Conservation (phyloP, 768 basidiomycete genomes). For the Trametes gibbosa region DNA sequence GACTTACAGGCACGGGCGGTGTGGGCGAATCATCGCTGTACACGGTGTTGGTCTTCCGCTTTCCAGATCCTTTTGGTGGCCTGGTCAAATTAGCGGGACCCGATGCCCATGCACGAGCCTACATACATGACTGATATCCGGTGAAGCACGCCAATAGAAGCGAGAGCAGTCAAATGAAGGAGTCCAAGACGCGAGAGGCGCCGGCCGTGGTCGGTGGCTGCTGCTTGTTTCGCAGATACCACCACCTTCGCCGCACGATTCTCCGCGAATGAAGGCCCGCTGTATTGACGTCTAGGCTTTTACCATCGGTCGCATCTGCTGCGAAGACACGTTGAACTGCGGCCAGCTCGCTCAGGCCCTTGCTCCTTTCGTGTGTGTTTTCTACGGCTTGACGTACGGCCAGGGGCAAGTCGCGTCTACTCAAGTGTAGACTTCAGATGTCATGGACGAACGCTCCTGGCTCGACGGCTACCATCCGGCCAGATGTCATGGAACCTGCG, state of each 20-base stretch:
- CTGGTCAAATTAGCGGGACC: constrained; percentile 11
- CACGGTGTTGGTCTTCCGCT: constrained; percentile 26
- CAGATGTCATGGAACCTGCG: constrained; percentile 18
- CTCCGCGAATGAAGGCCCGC: no score
- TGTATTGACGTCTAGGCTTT: no score
- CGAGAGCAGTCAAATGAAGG: background rate
- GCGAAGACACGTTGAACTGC: no score
- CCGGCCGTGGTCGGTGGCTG: no score
- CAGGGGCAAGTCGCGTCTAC: background rate
- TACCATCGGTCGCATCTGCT: no score
- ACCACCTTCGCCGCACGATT: no score
- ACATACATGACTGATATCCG: background rate
- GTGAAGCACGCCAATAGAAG: background rate
- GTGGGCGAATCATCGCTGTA: constrained; percentile 32
- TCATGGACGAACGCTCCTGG: constrained; percentile 18
- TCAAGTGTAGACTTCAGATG: constrained; percentile 12
- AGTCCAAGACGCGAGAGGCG: background rate
- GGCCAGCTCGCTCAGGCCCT: background rate
- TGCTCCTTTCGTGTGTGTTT: background rate
- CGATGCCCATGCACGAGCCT: background rate
- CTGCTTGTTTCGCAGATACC: no score
- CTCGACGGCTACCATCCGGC: constrained; percentile 12
- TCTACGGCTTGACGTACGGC: no score
- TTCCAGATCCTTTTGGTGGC: constrained; percentile 35
- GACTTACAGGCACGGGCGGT: constrained; percentile 30